A percentile compares a stretch with the other conserved stretches of the same genome.
Conservation (phyloP, 345 rosid genomes). For the Rhodamnia rubescens region DNA sequence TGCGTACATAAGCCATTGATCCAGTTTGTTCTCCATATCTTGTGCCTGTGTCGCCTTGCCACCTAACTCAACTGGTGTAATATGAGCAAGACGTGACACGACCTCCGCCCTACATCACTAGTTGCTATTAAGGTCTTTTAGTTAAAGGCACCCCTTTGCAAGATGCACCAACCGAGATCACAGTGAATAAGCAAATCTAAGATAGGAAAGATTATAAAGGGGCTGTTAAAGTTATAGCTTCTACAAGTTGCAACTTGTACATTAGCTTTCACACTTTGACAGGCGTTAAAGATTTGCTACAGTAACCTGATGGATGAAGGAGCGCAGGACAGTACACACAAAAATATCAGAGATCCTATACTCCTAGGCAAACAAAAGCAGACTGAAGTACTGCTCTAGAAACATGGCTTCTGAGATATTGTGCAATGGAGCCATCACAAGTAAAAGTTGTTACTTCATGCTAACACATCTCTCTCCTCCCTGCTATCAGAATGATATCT, state of each 20-base stretch:
- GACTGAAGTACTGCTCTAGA: neutral
- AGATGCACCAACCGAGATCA: neutral
- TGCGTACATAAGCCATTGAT: constrained; percentile 97
- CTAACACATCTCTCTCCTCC: neutral
- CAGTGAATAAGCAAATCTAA: neutral
- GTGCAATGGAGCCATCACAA: neutral
- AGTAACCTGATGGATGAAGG: neutral
- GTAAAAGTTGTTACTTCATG: neutral
- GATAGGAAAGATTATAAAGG: neutral
- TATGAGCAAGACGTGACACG: constrained; percentile 72
- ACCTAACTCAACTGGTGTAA: constrained; percentile 88
- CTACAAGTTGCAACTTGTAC: neutral
- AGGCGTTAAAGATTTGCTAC: neutral
- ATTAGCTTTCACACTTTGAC: neutral
- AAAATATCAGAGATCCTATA: neutral
- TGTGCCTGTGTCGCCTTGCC: constrained; percentile 87
- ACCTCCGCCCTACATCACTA: constrained; percentile 54
- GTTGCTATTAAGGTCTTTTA: constrained; percentile 2
- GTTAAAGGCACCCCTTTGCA: neutral
- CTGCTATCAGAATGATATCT: neutral
- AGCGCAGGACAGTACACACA: neutral
- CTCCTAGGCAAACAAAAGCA: neutral
- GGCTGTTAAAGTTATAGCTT: neutral
- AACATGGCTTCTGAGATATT: neutral
- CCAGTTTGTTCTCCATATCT: constrained; percentile 87